phyloP scores from a whole-genome alignment of 73 alveolate genomes.

The Durusdinium trenchii region DNA sequence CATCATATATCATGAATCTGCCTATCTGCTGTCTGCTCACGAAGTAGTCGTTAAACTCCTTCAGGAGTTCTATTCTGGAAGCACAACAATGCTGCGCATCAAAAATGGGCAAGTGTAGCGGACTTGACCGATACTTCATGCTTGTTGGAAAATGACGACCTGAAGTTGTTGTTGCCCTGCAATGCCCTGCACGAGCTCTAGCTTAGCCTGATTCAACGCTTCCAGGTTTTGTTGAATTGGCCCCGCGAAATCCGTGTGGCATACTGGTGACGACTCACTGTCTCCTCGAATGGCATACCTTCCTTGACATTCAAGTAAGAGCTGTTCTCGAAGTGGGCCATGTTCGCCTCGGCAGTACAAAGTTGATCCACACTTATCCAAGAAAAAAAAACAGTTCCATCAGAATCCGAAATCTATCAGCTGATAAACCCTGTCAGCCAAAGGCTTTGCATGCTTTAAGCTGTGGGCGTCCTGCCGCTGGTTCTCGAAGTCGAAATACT shows the following conservation, averaged over 20 bases:
- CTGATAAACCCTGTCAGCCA: neutral
- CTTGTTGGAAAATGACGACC: neutral
- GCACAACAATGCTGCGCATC: neutral
- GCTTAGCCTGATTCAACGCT: neutral
- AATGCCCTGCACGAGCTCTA: neutral
- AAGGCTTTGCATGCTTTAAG: neutral
- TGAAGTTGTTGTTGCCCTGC: neutral
- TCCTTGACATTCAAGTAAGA: slow-evolving; percentile 51
- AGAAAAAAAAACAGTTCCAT: neutral
- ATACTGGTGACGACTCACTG: neutral
- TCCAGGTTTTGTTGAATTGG: neutral
- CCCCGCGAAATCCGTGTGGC: neutral
- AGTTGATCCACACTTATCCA: too few species aligned
- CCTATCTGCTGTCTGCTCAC: slow-evolving; percentile 54
- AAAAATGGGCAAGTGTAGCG: neutral
- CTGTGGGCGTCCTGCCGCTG: slow-evolving; percentile 75
- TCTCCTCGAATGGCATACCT: slow-evolving; percentile 68
- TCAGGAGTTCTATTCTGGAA: neutral
- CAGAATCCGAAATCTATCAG: neutral
- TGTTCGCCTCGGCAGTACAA: too few species aligned
- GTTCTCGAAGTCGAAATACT: slow-evolving; percentile 75
- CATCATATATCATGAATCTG: neutral
- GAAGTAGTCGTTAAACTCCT: slow-evolving; percentile 57
- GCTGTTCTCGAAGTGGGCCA: slow-evolving; percentile 71
- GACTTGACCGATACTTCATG: neutral